These are phyloP conservation scores for Epichloe bromicola DNA, from an alignment of 2,329 filamentous ascomycete genomes.

Conservation along the genomic window DNA sequence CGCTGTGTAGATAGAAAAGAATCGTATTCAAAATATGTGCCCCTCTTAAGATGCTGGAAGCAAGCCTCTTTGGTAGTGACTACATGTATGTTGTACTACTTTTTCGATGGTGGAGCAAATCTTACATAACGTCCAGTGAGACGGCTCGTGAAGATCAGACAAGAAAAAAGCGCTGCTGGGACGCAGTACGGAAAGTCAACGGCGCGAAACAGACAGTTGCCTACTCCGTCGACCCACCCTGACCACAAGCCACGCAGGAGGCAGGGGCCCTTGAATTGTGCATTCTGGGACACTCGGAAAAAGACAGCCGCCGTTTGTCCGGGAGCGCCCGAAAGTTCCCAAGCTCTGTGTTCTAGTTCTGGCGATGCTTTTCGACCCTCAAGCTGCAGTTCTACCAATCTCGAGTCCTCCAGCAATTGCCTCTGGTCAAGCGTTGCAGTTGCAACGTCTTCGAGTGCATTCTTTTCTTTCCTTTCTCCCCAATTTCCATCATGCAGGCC, in stretches of 20 bases:
- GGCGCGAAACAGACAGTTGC: no score
- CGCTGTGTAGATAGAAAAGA: neutral
- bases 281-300: constrained; percentile 10
- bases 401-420: constrained; percentile 11
- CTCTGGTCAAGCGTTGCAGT: constrained; percentile 10
- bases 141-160: neutral
- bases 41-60: neutral
- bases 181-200: no score
- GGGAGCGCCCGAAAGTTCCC: constrained; percentile 9
- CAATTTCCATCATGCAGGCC: constrained; percentile 63
- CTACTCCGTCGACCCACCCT: no score
- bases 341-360: constrained; percentile 4
- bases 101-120: constrained; percentile 4
- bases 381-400: constrained; percentile 8
- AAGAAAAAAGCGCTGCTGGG: no score
- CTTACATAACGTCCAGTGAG: constrained; percentile 4
- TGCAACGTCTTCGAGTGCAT: constrained; percentile 6
- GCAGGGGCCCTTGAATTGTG: neutral
- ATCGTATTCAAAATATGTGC: neutral
- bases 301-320: constrained; percentile 12
- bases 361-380: constrained; percentile 8
- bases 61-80: neutral
- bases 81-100: neutral
- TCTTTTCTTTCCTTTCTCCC: constrained; percentile 6
- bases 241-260: no score